Evolutionary conservation across 2,329 filamentous ascomycete genomes (phyloP), one percentile per base, ranked within the genome.

Genomic region (Colletotrichum sublineola): DNA sequence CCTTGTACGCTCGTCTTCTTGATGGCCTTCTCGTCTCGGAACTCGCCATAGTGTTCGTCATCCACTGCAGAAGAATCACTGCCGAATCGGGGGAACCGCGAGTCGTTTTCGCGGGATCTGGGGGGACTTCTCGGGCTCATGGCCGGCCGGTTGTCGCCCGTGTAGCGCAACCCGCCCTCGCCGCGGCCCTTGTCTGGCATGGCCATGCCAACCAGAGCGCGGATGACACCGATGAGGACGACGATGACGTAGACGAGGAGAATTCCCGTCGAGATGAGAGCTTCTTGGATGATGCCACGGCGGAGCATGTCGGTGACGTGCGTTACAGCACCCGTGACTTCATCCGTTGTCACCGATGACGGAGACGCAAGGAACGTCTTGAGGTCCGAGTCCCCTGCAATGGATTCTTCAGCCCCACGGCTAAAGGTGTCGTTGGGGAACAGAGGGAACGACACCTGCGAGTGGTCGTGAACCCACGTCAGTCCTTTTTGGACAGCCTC

Each of bases 381-480:
- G 64, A 92, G 86, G 64, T 88, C 85, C 14, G 85, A 85, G 75
- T 93, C 89, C 66, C 88, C 89, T 8, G 83, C 80, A 71, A 92
- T 83, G 48, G 87, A 88, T 57, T 87, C 86, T 42, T 90, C 84
- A 68, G 95, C 93, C 53, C 95, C 95, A 65, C 92, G 84, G 71
- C 94, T 96, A 83, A 98, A 97, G 1, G 93, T 93, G 79, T 97
- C 88, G 77, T 94, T 92, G 36, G 90, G 86, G 73, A 98, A 91
- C 65, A 89, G 82, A 0, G 96, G 96, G 76, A 99, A 92, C 72
- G 90, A 85, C 76, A 99, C 88, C 74, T 96, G 89, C 4, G 96
- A 94, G 79, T 98, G 86, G 76, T 98, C 92, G 77, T 93, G 90
- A 14, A 97, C 93, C 96, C 96, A 99, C 0, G 94, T 97, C n/a